These are phyloP conservation scores for Colletotrichum musicola DNA, from an alignment of 2,329 filamentous ascomycete species.

Conservation along the genomic window DNA sequence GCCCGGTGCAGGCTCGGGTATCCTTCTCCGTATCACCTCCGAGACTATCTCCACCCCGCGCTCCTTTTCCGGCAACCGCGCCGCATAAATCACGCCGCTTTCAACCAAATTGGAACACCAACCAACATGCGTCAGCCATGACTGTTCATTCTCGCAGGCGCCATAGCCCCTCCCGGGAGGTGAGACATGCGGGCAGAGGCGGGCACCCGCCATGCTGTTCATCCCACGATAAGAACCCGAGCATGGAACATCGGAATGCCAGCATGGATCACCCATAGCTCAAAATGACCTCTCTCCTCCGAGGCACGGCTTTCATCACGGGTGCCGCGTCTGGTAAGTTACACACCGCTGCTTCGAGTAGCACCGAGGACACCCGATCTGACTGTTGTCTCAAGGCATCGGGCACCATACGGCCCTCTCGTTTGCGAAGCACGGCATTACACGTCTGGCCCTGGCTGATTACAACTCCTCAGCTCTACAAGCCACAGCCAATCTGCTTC, in stretches of 20 bases:
- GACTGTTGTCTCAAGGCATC: conserved; percentile 56
- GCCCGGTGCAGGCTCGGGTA: neutral
- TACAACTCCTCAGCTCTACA: conserved; percentile 52
- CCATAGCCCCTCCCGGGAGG: no score
- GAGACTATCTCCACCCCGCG: no score
- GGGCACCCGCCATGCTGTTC: conserved; percentile 5
- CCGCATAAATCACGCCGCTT: no score
- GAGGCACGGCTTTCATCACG: conserved; percentile 62
- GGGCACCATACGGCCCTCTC: conserved; percentile 60
- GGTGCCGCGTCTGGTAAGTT: conserved; percentile 59
- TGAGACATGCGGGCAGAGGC: neutral
- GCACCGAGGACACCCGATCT: neutral
- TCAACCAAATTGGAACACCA: no score
- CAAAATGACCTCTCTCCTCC: conserved; percentile 54
- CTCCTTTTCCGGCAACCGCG: no score
- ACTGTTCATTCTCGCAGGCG: no score
- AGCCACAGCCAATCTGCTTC: conserved; percentile 49
- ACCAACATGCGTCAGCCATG: no score
- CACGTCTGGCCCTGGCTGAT: conserved; percentile 60
- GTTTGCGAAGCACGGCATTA: conserved; percentile 62
- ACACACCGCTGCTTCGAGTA: neutral
- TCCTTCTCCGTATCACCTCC: neutral
- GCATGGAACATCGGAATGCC: neutral
- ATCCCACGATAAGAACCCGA: neutral
- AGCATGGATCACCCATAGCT: neutral